Percentiles rank a stretch among this genome's conserved stretches.
Evolutionary conservation across 2,329 filamentous ascomycete species (phyloP).

Genomic region (Botrytis squamosa): DNA sequence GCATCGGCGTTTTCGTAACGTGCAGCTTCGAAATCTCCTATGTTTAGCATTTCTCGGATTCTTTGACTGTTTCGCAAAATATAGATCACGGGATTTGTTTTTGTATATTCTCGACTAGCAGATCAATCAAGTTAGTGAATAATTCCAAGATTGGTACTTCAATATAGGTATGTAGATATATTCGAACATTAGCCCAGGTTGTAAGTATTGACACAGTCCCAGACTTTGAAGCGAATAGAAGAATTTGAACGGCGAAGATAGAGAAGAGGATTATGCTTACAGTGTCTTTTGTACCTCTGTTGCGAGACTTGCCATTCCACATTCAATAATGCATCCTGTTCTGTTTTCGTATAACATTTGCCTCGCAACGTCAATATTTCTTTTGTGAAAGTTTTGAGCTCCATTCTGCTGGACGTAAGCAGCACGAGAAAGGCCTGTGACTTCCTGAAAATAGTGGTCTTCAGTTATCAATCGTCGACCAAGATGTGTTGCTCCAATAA

Average conservation of each 20-base stretch:
- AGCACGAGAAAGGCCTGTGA: slow-evolving; percentile 59
- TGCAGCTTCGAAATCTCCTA: slow-evolving; percentile 45
- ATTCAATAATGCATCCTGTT: slow-evolving; percentile 66
- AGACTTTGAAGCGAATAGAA: neutral
- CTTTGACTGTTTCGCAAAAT: slow-evolving; percentile 63
- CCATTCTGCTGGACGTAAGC: slow-evolving; percentile 64
- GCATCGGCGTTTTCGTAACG: slow-evolving; percentile 46
- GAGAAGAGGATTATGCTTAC: neutral
- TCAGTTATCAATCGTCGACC: slow-evolving; percentile 67
- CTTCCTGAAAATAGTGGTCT: slow-evolving; percentile 65
- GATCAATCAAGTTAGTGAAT: neutral
- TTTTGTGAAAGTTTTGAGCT: slow-evolving; percentile 58
- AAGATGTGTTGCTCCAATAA: slow-evolving; percentile 72
- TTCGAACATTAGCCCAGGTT: neutral
- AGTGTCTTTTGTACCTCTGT: slow-evolving; percentile 51
- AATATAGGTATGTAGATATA: neutral
- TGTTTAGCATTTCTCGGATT: slow-evolving; percentile 52
- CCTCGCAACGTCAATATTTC: slow-evolving; percentile 61
- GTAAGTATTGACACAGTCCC: neutral
- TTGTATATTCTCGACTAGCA: slow-evolving; percentile 52
- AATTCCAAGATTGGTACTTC: neutral
- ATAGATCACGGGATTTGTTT: slow-evolving; percentile 68
- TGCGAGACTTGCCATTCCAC: slow-evolving; percentile 58
- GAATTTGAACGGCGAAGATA: neutral
- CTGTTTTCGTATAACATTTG: slow-evolving; percentile 58